phyloP scores from a whole-genome alignment of 2,329 filamentous ascomycete genomes.

The Tolypocladium guangdongense region DNA sequence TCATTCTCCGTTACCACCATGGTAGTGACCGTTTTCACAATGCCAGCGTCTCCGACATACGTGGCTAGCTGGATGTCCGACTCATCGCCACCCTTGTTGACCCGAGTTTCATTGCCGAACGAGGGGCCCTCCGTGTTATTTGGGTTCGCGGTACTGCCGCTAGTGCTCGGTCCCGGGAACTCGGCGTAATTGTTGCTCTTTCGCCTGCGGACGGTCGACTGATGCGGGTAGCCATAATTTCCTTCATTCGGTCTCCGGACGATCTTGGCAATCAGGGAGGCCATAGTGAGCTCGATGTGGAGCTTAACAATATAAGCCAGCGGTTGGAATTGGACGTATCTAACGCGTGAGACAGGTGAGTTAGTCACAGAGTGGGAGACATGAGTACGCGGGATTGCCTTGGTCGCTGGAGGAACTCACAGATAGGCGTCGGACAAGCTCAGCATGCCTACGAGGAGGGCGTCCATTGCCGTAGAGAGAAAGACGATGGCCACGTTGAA shows the following conservation, averaged over 20 bases:
- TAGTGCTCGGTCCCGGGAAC: not conserved
- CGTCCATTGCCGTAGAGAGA: slow-evolving; percentile 37
- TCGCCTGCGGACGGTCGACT: not conserved
- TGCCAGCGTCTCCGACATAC: not conserved
- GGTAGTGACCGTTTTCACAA: not conserved
- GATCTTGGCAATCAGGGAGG: slow-evolving; percentile 34
- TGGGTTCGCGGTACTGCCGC: not conserved
- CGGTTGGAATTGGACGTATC: slow-evolving; percentile 36
- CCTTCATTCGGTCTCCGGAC: slow-evolving; percentile 3
- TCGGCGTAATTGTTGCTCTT: not conserved
- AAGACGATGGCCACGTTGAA: slow-evolving; percentile 37
- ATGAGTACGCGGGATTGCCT: not conserved
- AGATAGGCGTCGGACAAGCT: slow-evolving; percentile 7
- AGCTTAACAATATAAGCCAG: slow-evolving; percentile 41
- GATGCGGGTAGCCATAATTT: not conserved
- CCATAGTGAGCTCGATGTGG: slow-evolving; percentile 42
- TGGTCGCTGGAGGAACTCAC: slow-evolving; percentile 3
- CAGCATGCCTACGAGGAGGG: slow-evolving; percentile 13
- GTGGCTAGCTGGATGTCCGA: not conserved
- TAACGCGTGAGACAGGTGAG: not conserved
- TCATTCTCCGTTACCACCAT: not conserved
- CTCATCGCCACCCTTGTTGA: not conserved
- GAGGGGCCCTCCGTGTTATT: not conserved
- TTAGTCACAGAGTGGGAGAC: not conserved
- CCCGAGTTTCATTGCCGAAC: slow-evolving; percentile 2